Base-by-base conservation (phyloP, 139 green algal species). In the Dunaliella primolecta region DNA sequence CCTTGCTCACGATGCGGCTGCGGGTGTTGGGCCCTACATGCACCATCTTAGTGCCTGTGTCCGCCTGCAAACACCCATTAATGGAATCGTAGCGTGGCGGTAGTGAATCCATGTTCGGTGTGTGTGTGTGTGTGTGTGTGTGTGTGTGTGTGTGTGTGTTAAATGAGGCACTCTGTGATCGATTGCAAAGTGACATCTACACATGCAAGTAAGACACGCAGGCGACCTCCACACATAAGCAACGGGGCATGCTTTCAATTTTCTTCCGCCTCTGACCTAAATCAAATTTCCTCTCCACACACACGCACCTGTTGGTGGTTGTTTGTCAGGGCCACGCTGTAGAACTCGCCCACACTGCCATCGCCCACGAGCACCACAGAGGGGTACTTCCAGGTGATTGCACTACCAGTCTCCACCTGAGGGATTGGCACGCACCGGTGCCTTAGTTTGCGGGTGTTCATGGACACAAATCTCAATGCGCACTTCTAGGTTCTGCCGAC, bases 321-420 rank as follows among this genome's bases (percentile, higher is more conserved):
- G 93, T 99, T 99, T 78, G 97, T 99, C 27, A 99, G 91, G 1
- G 97, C 97, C 72, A 99, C 97, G 33, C 87, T 95, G 94, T 98
- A 99, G 88, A 99, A 99, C 93, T 99, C 97, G 15, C 97, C 97
- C 24, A 97, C 90, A 27, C 81, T 93, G 94, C 96, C 94, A 89
- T 99, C 96, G 3, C 97, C 97, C 84, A 94, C 95, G 24, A 99
- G 90, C 3, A 99, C 90, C 1, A 97, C 94, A 25, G 84, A 94
- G 7, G 97, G 97, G 89, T 99, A 99, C 93, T 99, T 99, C 97
- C 97, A 99, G 7, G 97, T 99, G 89, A 99, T 99, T 83, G 97
- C 94, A 11, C 89, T 96, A 27, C 97, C 97, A 11, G 97, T 99
- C 89, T 99, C 97, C 36, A 99, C 97, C 94, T 98, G 93, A 37